Evolutionary conservation across 768 basidiomycete genomes (phyloP).

Genomic region (Rhodotorula babjevae): DNA sequence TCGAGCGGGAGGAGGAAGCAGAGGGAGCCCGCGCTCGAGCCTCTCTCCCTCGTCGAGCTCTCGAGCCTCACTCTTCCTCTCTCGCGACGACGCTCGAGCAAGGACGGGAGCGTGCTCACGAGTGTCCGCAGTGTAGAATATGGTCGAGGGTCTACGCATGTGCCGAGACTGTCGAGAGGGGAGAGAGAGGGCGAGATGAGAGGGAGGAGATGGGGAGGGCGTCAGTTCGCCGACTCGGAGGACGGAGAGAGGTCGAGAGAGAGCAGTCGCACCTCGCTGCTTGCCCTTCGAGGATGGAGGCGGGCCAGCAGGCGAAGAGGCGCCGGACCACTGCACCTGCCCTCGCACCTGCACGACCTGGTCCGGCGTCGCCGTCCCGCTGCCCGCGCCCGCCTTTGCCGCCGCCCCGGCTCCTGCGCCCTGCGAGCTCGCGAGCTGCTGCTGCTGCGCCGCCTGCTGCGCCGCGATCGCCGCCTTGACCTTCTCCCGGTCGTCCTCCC

Average conservation of each 20-base stretch:
- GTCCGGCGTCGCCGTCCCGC: neutral
- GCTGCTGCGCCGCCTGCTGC: neutral
- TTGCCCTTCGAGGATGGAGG: neutral
- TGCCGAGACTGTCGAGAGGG: neutral
- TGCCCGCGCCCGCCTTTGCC: neutral
- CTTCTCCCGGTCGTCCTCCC: slow-evolving; percentile 5
- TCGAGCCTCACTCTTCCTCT: too few species aligned
- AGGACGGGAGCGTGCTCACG: too few species aligned
- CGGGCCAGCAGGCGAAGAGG: neutral
- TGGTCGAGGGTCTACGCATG: neutral
- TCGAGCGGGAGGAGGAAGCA: too few species aligned
- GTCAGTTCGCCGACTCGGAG: neutral
- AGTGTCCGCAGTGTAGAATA: too few species aligned
- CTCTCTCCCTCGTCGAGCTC: too few species aligned
- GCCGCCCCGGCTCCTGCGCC: neutral
- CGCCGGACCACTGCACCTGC: neutral
- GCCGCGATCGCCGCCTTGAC: neutral
- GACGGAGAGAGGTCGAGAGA: neutral
- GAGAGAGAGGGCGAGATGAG: too few species aligned
- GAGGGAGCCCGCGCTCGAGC: too few species aligned
- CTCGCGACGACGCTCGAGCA: too few species aligned
- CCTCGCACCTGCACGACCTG: neutral
- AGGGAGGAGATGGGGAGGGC: too few species aligned
- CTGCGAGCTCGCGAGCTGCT: neutral
- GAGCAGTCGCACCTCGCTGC: neutral